Evolutionary conservation across 768 basidiomycete genomes (phyloP).

Genomic region (Kwoniella dendrophila): DNA sequence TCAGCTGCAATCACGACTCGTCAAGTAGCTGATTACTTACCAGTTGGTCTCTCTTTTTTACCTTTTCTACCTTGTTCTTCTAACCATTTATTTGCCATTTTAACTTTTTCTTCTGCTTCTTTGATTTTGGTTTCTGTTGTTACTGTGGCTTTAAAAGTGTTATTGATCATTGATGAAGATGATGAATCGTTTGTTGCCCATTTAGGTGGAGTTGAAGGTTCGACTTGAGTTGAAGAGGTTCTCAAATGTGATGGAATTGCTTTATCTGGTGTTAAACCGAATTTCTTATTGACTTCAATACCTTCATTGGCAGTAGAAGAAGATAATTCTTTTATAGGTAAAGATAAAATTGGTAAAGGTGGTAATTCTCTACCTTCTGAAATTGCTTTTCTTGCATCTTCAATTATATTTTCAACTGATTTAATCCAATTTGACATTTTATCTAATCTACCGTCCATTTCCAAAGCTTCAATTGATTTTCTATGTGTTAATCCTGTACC

Average conservation of each 20-base stretch:
- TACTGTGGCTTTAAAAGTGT: no score
- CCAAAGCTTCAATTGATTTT: constrained; percentile 32
- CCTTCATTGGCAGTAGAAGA: neutral
- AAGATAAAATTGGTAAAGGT: constrained; percentile 30
- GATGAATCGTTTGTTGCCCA: no score
- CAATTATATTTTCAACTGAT: constrained; percentile 47
- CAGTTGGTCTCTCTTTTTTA: constrained; percentile 46
- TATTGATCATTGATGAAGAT: no score
- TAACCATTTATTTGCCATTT: constrained; percentile 31
- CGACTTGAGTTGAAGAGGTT: constrained; percentile 43
- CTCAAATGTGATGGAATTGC: constrained; percentile 36
- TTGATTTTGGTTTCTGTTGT: constrained; percentile 12
- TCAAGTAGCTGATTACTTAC: constrained; percentile 21
- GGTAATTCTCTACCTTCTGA: constrained; percentile 50
- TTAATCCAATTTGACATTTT: constrained; percentile 44
- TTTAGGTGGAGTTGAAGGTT: constrained; percentile 51
- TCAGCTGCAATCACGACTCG: neutral
- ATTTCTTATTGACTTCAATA: constrained; percentile 1
- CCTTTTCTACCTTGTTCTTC: constrained; percentile 21
- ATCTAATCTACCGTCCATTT: constrained; percentile 37
- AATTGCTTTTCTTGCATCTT: constrained; percentile 49
- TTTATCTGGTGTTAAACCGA: constrained; percentile 41
- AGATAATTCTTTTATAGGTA: constrained; percentile 24
- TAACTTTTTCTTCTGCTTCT: constrained; percentile 38
- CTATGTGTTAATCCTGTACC: neutral